phyloP scores from a whole-genome alignment of 441 rosid genomes.

The Macaranga tanarius region DNA sequence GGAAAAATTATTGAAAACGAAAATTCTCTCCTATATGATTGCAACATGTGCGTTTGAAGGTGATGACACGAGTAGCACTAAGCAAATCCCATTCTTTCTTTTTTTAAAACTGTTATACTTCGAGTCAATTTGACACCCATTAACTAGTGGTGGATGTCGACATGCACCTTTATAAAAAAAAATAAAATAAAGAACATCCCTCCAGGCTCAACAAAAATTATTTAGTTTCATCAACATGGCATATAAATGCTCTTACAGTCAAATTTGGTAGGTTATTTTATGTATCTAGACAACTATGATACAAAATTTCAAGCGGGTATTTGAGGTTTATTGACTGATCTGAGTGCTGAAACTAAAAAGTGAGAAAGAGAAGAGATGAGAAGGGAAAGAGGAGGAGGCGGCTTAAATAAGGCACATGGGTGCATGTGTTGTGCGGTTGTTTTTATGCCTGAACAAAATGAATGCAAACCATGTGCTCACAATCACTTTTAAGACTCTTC shows the following conservation, averaged over 20 bases:
- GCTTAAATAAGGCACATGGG: conserved; percentile 43
- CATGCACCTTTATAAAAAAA: neutral
- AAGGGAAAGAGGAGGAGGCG: neutral
- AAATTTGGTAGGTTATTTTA: neutral
- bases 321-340: neutral
- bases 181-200: neutral
- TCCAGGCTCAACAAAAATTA: neutral
- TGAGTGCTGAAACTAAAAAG: neutral
- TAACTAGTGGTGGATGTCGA: conserved; percentile 16
- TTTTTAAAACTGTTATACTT: neutral
- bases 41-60: conserved; percentile 15
- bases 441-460: conserved; percentile 30
- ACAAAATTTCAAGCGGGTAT: conserved; percentile 4
- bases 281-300: neutral
- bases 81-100: neutral
- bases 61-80: conserved; percentile 14
- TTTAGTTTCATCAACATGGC: neutral
- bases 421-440: conserved; percentile 31
- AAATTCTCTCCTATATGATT: conserved; percentile 5
- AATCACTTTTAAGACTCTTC: neutral
- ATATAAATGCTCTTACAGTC: neutral
- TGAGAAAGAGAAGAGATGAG: neutral
- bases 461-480: conserved; percentile 35
- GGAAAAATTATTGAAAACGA: neutral
- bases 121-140: conserved; percentile 6